Evolutionary conservation across 345 rosid species (phyloP), one percentile per base, ranked within the genome.

Genomic region (Eutrema japonicum): DNA sequence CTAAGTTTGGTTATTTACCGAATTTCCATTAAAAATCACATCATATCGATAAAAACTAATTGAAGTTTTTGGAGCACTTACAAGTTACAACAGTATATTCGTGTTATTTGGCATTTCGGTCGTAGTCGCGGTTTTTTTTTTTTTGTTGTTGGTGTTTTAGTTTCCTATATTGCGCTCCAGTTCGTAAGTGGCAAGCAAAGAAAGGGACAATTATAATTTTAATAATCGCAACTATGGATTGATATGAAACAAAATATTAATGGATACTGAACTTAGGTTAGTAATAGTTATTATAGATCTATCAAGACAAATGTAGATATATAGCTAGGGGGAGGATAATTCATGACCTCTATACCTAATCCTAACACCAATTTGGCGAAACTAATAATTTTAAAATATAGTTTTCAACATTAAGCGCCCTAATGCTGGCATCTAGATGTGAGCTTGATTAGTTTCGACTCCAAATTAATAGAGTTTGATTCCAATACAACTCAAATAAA

Each of bases 101-200:
- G 38, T 66, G 13, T 41, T 43, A 66, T 22, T 22, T 56, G 54
- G 27, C 50, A 32, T 12, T 22, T 74, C 60, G 48, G 54, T 64
- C 49, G 26, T 37, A 26, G 45, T 66, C 45, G 59, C 45, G 58
- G 65, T 22, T 22, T 22, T 22, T 22, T 22, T 22, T 22, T 22
- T 22, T 22, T 48, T 58, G 49, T 43, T 27, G 57, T 45, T 58
- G 45, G 53, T 49, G 13, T 16, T 30, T 58, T 13, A 50, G 37
- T 74, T 50, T 59, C 60, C 4, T 66, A 32, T 40, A 57, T 74
- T 58, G 61, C 68, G 73, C 68, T 50, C 22, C 27, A 64, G 46
- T 37, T 36, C 70, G 30, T 59, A 67, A 74, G 78, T 74, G 78
- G 78, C 73, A 74, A 74, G 59, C 78, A 74, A 59, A 59, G 61